Percentiles rank a stretch among this genome's conserved stretches.
phyloP scores from a whole-genome alignment of 768 basidiomycete species.

The Lentinula sp. region DNA sequence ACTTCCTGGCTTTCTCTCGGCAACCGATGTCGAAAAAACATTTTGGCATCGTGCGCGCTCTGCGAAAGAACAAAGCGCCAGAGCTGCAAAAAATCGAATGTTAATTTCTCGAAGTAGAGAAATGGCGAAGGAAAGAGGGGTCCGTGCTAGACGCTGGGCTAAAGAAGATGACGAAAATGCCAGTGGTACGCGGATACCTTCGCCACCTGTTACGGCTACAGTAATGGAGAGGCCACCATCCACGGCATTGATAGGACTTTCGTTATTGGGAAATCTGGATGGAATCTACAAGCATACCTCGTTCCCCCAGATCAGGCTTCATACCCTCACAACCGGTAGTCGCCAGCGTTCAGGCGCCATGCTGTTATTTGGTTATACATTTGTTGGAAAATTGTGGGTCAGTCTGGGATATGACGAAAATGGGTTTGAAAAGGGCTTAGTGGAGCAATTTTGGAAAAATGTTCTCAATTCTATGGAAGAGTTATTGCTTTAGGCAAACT shows the following conservation, averaged over 20 bases:
- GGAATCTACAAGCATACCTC: conserved; percentile 67
- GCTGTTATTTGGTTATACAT: conserved; percentile 80
- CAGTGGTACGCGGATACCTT: conserved; percentile 18
- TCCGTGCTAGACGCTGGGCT: conserved; percentile 60
- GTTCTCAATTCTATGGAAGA: conserved; percentile 50
- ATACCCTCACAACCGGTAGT: conserved; percentile 77
- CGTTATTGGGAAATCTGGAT: conserved; percentile 81
- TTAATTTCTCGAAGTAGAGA: conserved; percentile 52
- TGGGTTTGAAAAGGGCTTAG: conserved; percentile 57
- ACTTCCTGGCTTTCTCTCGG: conserved; percentile 68
- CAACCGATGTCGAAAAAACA: conserved; percentile 30
- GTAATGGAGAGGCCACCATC: conserved; percentile 38
- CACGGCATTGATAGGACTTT: conserved; percentile 67
- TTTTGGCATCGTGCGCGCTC: conserved; percentile 74
- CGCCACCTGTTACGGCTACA: not conserved
- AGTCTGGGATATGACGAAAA: conserved; percentile 78
- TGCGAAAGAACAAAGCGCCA: conserved; percentile 63
- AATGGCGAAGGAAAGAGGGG: conserved; percentile 61
- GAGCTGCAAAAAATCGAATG: conserved; percentile 60
- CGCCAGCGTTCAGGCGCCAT: conserved; percentile 75
- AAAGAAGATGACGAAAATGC: conserved; percentile 68
- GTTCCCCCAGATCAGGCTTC: conserved; percentile 55
- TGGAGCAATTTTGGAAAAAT: conserved; percentile 65
- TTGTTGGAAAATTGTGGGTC: conserved; percentile 69
- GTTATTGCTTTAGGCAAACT: conserved; percentile 31